These are phyloP conservation scores for Tuber microsphaerosporum DNA, from an alignment of 495 filamentous ascomycete genomes.

Conservation along the genomic window DNA sequence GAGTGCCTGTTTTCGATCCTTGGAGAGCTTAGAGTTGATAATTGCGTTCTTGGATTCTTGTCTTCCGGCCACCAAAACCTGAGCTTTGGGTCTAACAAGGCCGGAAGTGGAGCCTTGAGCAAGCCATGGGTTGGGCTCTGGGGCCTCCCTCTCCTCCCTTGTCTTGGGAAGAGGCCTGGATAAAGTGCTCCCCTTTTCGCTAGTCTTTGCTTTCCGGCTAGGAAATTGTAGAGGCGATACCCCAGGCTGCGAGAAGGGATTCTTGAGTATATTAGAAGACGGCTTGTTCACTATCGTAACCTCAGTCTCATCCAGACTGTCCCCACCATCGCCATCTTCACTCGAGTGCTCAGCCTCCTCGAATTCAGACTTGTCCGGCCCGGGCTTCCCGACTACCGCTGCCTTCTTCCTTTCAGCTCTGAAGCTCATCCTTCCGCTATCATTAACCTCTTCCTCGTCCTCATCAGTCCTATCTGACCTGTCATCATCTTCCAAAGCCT, in stretches of 20 bases:
- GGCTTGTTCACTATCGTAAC: slow-evolving; percentile 33
- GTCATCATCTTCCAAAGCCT: slow-evolving; percentile 53
- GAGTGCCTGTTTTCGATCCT: slow-evolving; percentile 33
- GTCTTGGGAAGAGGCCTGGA: not conserved
- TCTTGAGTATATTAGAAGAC: slow-evolving; percentile 8
- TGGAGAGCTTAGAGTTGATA: slow-evolving; percentile 36
- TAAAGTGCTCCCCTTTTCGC: slow-evolving; percentile 2
- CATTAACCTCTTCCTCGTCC: slow-evolving; percentile 52
- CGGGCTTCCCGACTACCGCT: slow-evolving; percentile 16
- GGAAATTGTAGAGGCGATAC: not conserved
- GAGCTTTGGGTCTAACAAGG: slow-evolving; percentile 26
- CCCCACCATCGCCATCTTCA: slow-evolving; percentile 48
- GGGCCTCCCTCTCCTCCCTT: slow-evolving; percentile 25
- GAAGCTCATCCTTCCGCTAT: slow-evolving; percentile 57
- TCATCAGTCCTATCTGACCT: slow-evolving; percentile 47
- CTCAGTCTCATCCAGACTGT: slow-evolving; percentile 41
- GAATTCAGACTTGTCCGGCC: slow-evolving; percentile 28
- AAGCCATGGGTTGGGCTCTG: slow-evolving; percentile 50
- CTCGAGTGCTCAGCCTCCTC: slow-evolving; percentile 22
- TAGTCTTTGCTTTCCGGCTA: not conserved
- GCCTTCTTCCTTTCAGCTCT: slow-evolving; percentile 45
- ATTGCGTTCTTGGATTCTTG: slow-evolving; percentile 33
- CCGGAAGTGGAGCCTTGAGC: slow-evolving; percentile 7
- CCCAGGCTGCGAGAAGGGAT: slow-evolving; percentile 27
- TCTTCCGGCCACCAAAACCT: slow-evolving; percentile 19